These are phyloP conservation scores for Microbotryum saponariae DNA, from an alignment of 1,284 basidiomycete genomes.

Conservation along the genomic window DNA sequence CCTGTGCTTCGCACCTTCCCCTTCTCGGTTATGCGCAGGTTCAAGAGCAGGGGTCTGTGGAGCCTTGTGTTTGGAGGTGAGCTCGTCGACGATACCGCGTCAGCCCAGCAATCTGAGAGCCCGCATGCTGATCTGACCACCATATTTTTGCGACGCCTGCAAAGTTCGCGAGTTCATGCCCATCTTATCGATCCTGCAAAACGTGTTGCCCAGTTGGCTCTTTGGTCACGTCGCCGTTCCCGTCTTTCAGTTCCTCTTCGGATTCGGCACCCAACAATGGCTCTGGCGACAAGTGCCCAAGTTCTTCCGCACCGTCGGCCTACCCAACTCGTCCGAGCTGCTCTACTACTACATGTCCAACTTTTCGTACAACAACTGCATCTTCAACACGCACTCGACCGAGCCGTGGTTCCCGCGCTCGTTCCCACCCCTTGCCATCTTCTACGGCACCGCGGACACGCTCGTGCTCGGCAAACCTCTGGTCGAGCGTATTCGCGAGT, in stretches of 20 bases:
- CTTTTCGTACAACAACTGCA: constrained; percentile 51
- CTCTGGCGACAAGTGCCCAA: constrained; percentile 50
- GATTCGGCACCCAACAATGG: constrained; percentile 35
- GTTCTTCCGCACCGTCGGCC: constrained; percentile 54
- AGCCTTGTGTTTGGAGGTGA: constrained; percentile 47
- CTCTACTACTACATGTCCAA: constrained; percentile 46
- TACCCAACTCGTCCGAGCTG: constrained; percentile 38
- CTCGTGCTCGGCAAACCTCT: constrained; percentile 48
- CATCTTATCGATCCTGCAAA: constrained; percentile 51
- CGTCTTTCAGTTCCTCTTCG: constrained; percentile 32
- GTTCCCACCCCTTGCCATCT: constrained; percentile 52
- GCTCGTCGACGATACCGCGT: background rate
- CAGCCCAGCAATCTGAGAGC: background rate
- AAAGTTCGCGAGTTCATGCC: constrained; percentile 54
- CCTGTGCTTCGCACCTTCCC: constrained; percentile 52
- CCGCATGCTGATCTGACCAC: no score
- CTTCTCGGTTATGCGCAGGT: constrained; percentile 46
- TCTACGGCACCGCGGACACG: constrained; percentile 46
- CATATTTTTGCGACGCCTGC: background rate
- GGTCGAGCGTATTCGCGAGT: constrained; percentile 45
- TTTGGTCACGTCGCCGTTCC: constrained; percentile 41
- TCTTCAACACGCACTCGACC: constrained; percentile 46
- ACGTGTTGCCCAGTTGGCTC: constrained; percentile 47
- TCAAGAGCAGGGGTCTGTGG: constrained; percentile 49
- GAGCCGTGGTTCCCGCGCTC: constrained; percentile 49